Evolutionary conservation across 768 basidiomycete species (phyloP).

Genomic region (Mycena amicta): DNA sequence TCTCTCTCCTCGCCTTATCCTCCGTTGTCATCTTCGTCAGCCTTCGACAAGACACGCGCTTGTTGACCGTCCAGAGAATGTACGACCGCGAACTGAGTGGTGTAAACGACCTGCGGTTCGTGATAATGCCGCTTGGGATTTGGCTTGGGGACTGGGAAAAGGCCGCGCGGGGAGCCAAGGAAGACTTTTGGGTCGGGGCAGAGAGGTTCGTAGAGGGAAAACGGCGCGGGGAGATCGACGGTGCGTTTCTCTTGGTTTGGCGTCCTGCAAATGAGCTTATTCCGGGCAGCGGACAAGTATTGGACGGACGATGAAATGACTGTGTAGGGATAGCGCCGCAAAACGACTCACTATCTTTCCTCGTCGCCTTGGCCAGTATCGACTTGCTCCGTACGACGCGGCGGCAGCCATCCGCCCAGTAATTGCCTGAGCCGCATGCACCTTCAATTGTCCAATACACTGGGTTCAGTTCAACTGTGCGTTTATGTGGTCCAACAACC

Average conservation of each 20-base stretch:
- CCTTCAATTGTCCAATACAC: too few species aligned
- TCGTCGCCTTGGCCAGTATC: too few species aligned
- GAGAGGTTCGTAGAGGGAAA: neutral
- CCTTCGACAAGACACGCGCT: neutral
- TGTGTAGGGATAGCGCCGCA: too few species aligned
- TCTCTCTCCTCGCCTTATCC: neutral
- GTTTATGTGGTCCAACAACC: too few species aligned
- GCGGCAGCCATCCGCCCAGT: too few species aligned
- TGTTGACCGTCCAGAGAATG: neutral
- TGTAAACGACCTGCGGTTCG: neutral
- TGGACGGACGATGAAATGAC: neutral
- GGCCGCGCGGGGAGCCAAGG: neutral
- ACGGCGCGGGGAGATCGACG: neutral
- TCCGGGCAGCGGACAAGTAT: neutral
- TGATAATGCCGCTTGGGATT: neutral
- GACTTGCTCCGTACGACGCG: too few species aligned
- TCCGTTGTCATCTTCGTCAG: neutral
- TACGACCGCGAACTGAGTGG: neutral
- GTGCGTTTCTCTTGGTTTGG: neutral
- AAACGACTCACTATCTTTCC: too few species aligned
- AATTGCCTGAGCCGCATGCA: too few species aligned
- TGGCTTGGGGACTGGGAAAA: neutral
- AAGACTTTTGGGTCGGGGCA: neutral
- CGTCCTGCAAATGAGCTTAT: neutral
- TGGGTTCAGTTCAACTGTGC: too few species aligned